A percentile compares a stretch with the other conserved stretches of the same genome.
Conservation (phyloP, 202 grass and related monocot species). For the Panicum hallii region DNA sequence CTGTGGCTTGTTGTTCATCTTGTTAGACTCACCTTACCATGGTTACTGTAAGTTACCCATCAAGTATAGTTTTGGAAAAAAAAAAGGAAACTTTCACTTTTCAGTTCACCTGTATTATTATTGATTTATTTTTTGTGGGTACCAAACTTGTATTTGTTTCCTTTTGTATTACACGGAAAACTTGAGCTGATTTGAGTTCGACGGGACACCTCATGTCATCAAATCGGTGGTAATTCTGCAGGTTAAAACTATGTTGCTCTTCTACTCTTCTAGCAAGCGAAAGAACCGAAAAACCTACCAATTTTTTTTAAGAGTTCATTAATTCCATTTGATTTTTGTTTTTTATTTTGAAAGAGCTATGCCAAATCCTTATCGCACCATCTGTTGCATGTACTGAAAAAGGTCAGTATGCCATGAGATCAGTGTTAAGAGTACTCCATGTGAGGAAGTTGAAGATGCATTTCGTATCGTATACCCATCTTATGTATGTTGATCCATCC, state of each 20-base stretch:
- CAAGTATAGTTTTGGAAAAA: slow-evolving; percentile 59
- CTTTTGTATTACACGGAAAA: slow-evolving; percentile 42
- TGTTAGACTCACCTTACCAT: slow-evolving; percentile 51
- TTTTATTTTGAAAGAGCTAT: neutral
- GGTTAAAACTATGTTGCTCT: slow-evolving; percentile 12
- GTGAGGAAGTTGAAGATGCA: neutral
- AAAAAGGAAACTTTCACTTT: slow-evolving; percentile 27
- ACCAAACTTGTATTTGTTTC: slow-evolving; percentile 34
- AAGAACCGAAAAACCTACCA: neutral
- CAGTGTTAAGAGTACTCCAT: neutral
- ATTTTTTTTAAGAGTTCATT: neutral
- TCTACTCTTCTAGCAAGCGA: neutral
- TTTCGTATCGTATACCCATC: neutral
- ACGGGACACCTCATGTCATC: neutral
- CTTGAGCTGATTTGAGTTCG: slow-evolving; percentile 35
- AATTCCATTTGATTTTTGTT: neutral
- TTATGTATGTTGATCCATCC: neutral
- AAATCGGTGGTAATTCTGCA: neutral
- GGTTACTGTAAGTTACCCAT: slow-evolving; percentile 57
- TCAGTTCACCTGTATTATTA: slow-evolving; percentile 53
- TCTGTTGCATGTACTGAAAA: neutral
- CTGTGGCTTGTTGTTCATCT: slow-evolving; percentile 47
- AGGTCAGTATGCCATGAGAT: neutral
- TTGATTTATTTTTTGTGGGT: slow-evolving; percentile 62
- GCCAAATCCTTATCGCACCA: neutral